Evolutionary conservation across 2,329 filamentous ascomycete species (phyloP), one percentile per base, ranked within the genome.

Genomic region (Colletotrichum abscissum): DNA sequence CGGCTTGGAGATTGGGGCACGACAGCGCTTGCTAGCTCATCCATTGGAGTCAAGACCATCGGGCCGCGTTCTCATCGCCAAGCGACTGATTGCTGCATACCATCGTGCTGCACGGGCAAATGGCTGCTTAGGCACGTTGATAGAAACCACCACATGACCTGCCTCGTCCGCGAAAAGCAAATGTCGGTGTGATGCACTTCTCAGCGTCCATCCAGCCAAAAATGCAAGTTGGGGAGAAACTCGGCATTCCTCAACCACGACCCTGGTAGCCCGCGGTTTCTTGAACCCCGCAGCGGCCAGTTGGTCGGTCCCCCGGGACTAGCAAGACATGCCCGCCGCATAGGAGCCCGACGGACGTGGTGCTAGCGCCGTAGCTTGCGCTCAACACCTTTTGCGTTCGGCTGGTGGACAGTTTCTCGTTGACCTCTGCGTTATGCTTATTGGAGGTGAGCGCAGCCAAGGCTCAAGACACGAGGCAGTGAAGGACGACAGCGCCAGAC

Each of bases 141-240:
- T 52, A 58, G 38, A 38, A 28, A 54, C 63, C 72, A 72, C 68
- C 72, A 72, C 63, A 72, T 74, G 72, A 74, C 65, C 22, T 57
- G 22, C 52, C 33, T 56, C 52, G 22, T 33, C 19, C 58, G 55
- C 67, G 24, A 59, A 11, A 59, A 16, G 46, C 68, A 74, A 74
- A 74, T 72, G 72, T 74, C 68, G 72, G 72, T 74, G 72, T 74
- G 69, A 72, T 63, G 68, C 63, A 62, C 55, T 56, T 26, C 24
- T 54, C 33, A 24, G 59, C 58, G 16, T 26, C 54, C 38, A 28
- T 33, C 70, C 70, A 69, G 66, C 59, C 66, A 73, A 38, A 69
- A 69, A 56, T 8, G 24, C 58, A 42, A 33, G 54, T 26, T 59
- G 64, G 60, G 65, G 65, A 57, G 49, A 57, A 65, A 28, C 49